These are phyloP conservation scores for Scutellaria baicalensis DNA, from an alignment of 257 asterid genomes.

Conservation along the genomic window DNA sequence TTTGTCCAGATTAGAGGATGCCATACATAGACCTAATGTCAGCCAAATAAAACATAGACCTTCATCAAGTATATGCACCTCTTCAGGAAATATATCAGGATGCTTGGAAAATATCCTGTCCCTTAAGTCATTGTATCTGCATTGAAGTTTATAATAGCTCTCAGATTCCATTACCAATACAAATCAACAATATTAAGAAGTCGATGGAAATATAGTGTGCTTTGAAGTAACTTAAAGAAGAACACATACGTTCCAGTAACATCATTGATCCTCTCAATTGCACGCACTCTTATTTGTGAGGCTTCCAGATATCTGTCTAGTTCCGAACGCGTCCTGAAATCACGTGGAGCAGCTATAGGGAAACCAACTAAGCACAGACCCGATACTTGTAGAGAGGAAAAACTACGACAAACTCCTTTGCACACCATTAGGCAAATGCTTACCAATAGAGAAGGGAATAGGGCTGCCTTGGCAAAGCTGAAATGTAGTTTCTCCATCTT, in stretches of 20 bases:
- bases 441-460: slow-evolving; percentile 94
- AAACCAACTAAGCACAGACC: slow-evolving; percentile 56
- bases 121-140: slow-evolving; percentile 76
- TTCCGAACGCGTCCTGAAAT: slow-evolving; percentile 94
- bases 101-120: slow-evolving; percentile 70
- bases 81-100: slow-evolving; percentile 81
- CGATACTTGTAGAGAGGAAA: slow-evolving; percentile 12
- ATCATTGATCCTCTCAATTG: slow-evolving; percentile 77
- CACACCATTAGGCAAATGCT: slow-evolving; percentile 14
- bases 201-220: not conserved
- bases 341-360: slow-evolving; percentile 67
- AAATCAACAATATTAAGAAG: not conserved
- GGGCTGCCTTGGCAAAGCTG: slow-evolving; percentile 94
- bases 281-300: slow-evolving; percentile 80
- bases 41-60: not conserved
- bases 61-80: slow-evolving; percentile 37
- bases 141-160: slow-evolving; percentile 14
- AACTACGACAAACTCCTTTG: slow-evolving; percentile 1
- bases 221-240: slow-evolving; percentile 4
- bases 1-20: not conserved
- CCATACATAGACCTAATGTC: not conserved
- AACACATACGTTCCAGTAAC: slow-evolving; percentile 84
- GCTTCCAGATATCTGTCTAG: slow-evolving; percentile 91
- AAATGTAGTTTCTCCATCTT: slow-evolving; percentile 83
- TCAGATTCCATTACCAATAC: slow-evolving; percentile 3